Base-by-base conservation (phyloP, 257 asterid species). In the Nicotiana otophora region DNA sequence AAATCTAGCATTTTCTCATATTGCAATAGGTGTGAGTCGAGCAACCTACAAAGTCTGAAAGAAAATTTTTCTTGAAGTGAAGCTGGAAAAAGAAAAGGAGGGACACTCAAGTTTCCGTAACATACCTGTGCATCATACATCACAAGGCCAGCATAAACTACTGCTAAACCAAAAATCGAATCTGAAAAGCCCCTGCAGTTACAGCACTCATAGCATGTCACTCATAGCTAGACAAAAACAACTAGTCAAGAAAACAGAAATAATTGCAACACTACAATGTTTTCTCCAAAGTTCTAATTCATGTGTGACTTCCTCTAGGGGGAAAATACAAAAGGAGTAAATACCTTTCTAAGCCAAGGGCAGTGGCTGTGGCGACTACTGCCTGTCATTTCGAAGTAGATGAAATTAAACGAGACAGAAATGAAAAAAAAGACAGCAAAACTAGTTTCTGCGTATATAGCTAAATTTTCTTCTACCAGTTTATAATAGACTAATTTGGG, bases 81-180 rank as follows among this genome's bases (percentile, higher is more conserved):
- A 15, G n/a, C 7, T 17, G 10, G 20, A 7, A 33, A 42, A 62
- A 17, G 26, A 42, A 23, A 57, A 33, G 33, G 26, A 78, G 65
- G 74, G 33, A 51, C 30, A 36, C 10, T 46, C 15, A 80, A 48
- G 82, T 36, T 82, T 48, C 19, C 58, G 42, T 69, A 65, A 81
- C 93, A 80, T 89, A 93, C 99, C 99, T 95, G 99, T 12, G 99
- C 94, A 82, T 95, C 99, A 46, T 92, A 92, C 98, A 94, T 95
- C 83, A 89, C 79, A 67, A 95, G 94, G 90, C 91, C 66, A 10
- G 99, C 97, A 55, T 94, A 95, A 84, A 95, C 92, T 76, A 89
- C 95, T 33, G 99, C 97, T 75, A 92, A 82, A 62, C 99, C 99
- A 54, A 94, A 95, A 76, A 95, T 78, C 31, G 95, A 84, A 86